Evolutionary conservation across 176 grass and related monocot species (phyloP), one percentile per base, ranked within the genome.

Genomic region (Zoysia pacifica): DNA sequence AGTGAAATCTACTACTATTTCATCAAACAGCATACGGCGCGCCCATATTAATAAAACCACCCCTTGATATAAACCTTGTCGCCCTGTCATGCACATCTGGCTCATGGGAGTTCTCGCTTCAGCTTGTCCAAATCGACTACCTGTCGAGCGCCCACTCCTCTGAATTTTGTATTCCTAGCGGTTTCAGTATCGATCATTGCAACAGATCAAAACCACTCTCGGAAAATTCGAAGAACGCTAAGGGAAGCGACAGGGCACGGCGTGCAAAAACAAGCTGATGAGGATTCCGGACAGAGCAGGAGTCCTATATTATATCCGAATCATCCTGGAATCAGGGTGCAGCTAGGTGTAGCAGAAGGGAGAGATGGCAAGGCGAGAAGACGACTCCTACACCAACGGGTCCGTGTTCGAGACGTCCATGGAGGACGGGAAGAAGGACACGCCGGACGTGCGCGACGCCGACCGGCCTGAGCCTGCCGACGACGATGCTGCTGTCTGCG

Each of bases 291-390:
- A 16, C 12, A 47, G 9, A 12, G 53, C 11, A 70, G 28, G 28
- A 28, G 28, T 28, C 28, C 28, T 28, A 28, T 28, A 28, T 28
- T 28, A 28, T 28, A 28, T 28, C 28, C 28, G 28, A 28, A 28
- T 28, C 28, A 28, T n/a, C 18, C 56, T 20, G 56, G n/a, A 3
- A 20, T 60, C 18, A 2, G 18, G 7, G 15, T 39, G 60, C 11
- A 16, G 16, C 3, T 16, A 55, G 2, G 36, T 76, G 19, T 62
- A 14, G 53, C 39, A 43, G 41, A 10, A 62, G 52, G 73, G 66
- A 28, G 35, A 85, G 7, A 86, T 86, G 84, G 88, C 73, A 8
- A 48, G 75, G 73, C 44, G 84, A 78, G 88, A 87, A 37, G 80
- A 83, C 13, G 74, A 83, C 20, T 85, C 86, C 15, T 76, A 82